Percentiles rank a stretch among this genome's conserved stretches.
Evolutionary conservation across 805 yeast species (phyloP).

Genomic region (Schwanniomyces yamadae): DNA sequence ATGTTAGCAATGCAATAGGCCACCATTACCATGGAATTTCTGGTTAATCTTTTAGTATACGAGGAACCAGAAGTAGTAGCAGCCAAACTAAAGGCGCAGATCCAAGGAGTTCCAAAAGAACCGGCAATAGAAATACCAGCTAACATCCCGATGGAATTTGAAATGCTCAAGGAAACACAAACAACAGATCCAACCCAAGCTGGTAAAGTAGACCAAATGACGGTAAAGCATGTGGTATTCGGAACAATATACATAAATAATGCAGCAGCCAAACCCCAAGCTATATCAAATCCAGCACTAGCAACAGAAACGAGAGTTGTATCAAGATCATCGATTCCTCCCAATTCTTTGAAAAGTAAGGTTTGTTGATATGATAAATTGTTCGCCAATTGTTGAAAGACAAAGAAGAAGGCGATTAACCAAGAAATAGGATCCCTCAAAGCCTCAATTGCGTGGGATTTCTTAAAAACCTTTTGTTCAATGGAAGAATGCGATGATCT

Average conservation of each 20-base stretch:
- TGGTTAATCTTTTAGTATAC: conserved; percentile 49
- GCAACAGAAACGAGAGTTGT: conserved; percentile 57
- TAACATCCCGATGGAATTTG: conserved; percentile 36
- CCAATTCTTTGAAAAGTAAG: conserved; percentile 45
- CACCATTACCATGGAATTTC: conserved; percentile 46
- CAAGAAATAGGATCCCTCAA: conserved; percentile 39
- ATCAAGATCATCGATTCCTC: conserved; percentile 38
- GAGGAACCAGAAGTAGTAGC: conserved; percentile 39
- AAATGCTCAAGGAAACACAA: conserved; percentile 45
- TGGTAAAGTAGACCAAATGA: conserved; percentile 38
- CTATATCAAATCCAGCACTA: conserved; percentile 47
- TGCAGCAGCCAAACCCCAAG: conserved; percentile 39
- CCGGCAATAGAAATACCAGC: conserved; percentile 51
- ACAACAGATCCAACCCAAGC: conserved; percentile 47
- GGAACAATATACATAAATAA: conserved; percentile 25
- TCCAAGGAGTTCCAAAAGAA: conserved; percentile 43
- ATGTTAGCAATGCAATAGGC: conserved; percentile 50
- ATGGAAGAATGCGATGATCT: conserved; percentile 27
- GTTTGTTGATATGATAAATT: conserved; percentile 54
- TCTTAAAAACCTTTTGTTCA: conserved; percentile 48
- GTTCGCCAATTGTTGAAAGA: conserved; percentile 51
- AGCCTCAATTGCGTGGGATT: conserved; percentile 49
- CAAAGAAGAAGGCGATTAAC: conserved; percentile 28
- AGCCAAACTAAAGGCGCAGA: conserved; percentile 27
- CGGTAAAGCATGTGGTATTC: conserved; percentile 37